Base-by-base conservation (phyloP, 2,329 filamentous ascomycete species). In the Lasiodiplodia citricola region DNA sequence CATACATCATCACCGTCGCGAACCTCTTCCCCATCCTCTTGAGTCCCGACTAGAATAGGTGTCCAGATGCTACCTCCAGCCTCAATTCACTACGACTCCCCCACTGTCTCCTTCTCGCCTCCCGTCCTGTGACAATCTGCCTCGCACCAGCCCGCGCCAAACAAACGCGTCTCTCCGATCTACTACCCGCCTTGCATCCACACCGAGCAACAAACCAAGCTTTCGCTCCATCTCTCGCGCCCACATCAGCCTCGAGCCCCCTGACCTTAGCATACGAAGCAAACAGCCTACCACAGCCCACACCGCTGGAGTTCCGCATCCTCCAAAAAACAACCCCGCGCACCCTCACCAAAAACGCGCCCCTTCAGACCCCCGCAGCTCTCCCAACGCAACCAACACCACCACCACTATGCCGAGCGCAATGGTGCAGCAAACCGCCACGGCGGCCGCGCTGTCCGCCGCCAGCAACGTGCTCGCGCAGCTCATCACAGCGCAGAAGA, bases 401-500 rank as follows among this genome's bases (percentile, higher is more conserved):
- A 38, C 23, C 54, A 18, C 41, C 44, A 51, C 28, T 28, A 67
- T 67, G 65, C 18, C 55, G 31, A 65, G 58, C 50, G 52, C 58
- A 7, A 63, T 70, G 21, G 37, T 66, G 10, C 50, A 65, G 50
- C 78, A 80, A 64, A 80, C 78, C 56, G 70, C 91, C 62, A 91
- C 94, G 80, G 87, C 90, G 23, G 87, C 87, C 25, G 76, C 88
- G 38, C 84, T 95, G 44, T 88, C 86, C 71, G 87, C 87, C 62
- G 82, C 90, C 18, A 92, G 92, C 70, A 94, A 93, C 75, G 76
- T 94, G 31, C 80, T 95, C 58, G 92, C 92, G 11, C 93, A 96
- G 79, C 81, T 84, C 68, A 87, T 96, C 70, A 85, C 85, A 8
- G 86, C 90, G 8, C 90, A 90, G 74, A 86, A 85, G 73, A 79